Conservation (phyloP, 164 flowering plant species). For the Stephania japonica region DNA sequence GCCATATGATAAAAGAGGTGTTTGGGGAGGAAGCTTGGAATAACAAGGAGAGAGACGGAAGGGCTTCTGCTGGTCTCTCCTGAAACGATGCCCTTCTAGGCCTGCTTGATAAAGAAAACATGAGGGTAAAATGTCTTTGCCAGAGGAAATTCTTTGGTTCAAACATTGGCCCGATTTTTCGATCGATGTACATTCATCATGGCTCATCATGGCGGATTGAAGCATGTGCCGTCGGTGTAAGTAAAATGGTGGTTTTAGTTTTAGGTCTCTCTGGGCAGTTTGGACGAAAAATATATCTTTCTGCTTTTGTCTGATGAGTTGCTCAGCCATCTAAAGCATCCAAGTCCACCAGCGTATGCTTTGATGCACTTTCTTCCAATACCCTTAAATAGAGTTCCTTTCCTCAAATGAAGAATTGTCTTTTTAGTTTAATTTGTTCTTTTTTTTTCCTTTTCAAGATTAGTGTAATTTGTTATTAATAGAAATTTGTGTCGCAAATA, state of each 20-base stretch:
- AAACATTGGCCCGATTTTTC: not conserved
- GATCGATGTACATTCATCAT: not conserved
- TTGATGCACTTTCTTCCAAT: not conserved
- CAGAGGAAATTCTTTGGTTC: not conserved
- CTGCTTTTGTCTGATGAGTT: no score
- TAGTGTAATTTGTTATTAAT: not conserved
- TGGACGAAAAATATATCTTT: no score
- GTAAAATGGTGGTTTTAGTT: not conserved
- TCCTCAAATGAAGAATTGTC: no score
- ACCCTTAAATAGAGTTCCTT: not conserved
- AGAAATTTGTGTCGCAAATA: not conserved
- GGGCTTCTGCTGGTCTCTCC: slow-evolving; percentile 16
- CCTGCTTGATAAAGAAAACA: not conserved
- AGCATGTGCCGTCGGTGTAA: not conserved
- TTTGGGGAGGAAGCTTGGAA: slow-evolving; percentile 47
- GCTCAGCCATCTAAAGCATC: not conserved
- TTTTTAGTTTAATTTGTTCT: no score
- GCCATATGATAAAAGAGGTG: slow-evolving; percentile 61
- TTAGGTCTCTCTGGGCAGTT: not conserved
- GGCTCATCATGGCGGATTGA: not conserved
- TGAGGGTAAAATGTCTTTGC: not conserved
- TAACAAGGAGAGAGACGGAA: slow-evolving; percentile 26
- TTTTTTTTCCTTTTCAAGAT: not conserved
- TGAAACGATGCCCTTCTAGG: not conserved
- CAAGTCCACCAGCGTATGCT: not conserved